A percentile compares a stretch with the other conserved stretches of the same genome.
Evolutionary conservation across 1,284 basidiomycete genomes (phyloP).

Genomic region (Fomitopsis pinicola): DNA sequence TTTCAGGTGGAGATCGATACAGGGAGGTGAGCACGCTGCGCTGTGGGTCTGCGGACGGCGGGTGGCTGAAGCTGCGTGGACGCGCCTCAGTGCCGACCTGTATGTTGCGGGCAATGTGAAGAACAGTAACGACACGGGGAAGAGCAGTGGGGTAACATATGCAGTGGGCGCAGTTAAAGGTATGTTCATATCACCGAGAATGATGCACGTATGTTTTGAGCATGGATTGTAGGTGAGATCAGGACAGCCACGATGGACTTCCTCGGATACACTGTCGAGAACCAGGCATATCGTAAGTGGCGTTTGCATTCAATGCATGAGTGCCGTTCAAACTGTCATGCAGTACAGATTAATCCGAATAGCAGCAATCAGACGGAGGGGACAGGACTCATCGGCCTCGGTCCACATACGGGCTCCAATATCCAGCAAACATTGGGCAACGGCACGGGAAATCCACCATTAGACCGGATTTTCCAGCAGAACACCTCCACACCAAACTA

Average conservation of each 20-base stretch:
- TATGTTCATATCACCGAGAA: conserved; percentile 14
- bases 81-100: conserved; percentile 42
- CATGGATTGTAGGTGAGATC: conserved; percentile 38
- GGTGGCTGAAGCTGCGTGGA: not conserved
- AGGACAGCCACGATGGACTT: conserved; percentile 47
- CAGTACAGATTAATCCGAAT: conserved; percentile 21
- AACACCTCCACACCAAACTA: conserved; percentile 52
- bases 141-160: conserved; percentile 39
- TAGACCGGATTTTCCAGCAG: conserved; percentile 57
- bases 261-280: conserved; percentile 43
- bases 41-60: not conserved
- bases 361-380: conserved; percentile 12
- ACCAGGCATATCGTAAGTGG: conserved; percentile 57
- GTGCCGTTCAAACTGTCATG: not conserved
- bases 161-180: conserved; percentile 44
- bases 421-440: conserved; percentile 19
- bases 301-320: not conserved
- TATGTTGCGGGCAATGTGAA: conserved; percentile 49
- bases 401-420: conserved; percentile 31
- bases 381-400: conserved; percentile 33
- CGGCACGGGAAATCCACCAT: conserved; percentile 37
- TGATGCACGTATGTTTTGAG: not conserved
- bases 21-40: conserved; percentile 44
- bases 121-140: conserved; percentile 36
- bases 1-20: conserved; percentile 59